Base-by-base conservation (phyloP, 73 alveolate genomes). In the Blepharisma stoltei region DNA sequence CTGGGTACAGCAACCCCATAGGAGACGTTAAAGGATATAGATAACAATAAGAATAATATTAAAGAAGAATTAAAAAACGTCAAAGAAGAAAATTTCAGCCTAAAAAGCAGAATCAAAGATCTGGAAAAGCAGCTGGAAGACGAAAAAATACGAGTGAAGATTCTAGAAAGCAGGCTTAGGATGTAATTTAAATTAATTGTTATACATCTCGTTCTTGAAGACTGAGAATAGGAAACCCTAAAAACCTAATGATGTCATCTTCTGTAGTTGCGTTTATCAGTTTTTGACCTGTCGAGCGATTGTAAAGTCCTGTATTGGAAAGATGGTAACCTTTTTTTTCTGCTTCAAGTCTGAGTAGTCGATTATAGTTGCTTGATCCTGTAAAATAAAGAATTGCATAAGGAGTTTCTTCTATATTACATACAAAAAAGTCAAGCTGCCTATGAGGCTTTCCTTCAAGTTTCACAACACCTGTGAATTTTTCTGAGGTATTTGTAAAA, bases 361-460 rank as follows among this genome's bases (percentile, higher is more conserved):
- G 91, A 70, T 94, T 94, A 78, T 89, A 95, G 82, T 90, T 86
- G 67, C 91, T 97, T 77, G 97, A 88, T 14, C 99, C 99, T 55
- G 99, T 95, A 67, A 95, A 95, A 78, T 95, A 95, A 55, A 95
- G 85, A 8, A 93, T 70, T 21, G 99, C 99, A 85, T 86, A 95
- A 32, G 95, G 95, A 76, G 52, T 93, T 66, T 86, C 79, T 7
- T 84, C 70, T 49, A 69, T 69, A 41, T 87, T 88, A 71, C 85
- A 87, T 11, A 81, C 94, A 79, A 88, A 88, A 27, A 91, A 88
- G 77, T 91, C 97, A 69, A 91, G 68, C 73, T 95, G 78, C 54
- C 97, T 68, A 84, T 78, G 55, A 9, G 71, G 73, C 1, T 76
- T 38, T 21, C 83, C 82, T 48, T 85, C 81, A 44, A 78, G 46